Base-by-base conservation (phyloP, 1,284 basidiomycete species). In the Irpex sp. region DNA sequence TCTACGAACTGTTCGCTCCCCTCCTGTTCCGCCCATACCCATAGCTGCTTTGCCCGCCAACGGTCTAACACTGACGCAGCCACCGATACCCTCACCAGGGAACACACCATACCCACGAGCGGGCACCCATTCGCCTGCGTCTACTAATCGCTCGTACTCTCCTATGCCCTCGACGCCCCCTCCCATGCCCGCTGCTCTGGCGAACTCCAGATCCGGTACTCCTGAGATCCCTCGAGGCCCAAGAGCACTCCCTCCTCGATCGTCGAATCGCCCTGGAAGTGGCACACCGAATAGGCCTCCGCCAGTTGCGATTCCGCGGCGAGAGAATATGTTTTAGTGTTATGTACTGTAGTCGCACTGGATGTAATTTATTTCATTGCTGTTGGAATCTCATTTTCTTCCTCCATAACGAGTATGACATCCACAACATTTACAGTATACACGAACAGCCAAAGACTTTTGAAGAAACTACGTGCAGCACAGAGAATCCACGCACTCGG, bases 231-330 rank as follows among this genome's bases (percentile, higher is more conserved):
- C 68, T 15, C 66, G 53, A 19, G 51, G 53, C 61, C 13, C 55
- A 61, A 8, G 64, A 70, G 60, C 68, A 31, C 61, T 51, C 5
- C 81, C 83, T 4, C 87, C 89, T 2, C 83, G 89, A 57, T 89
- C 89, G 60, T 77, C 78, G 46, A 86, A 88, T 71, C 77, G 89
- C 6, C 88, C 89, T 13, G 80, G 81, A 4, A 89, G 86, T 69
- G 68, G 75, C 31, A 68, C 76, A 47, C 77, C 77, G 3, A 78
- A 76, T 61, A 75, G 82, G n/a, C 79, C 81, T n/a, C 73, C 72
- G 13, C 73, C 74, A 5, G 69, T 74, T 5, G 70, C 70, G 35
- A 66, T 74, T 15, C 74, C 74, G 19, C 67, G 65, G 59, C 58
- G 75, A 55, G 73, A 76, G 57, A 72, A 73, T 8, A 75, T 74